A percentile compares a stretch with the other conserved stretches of the same genome.
Conservation (phyloP, 2,329 filamentous ascomycete species). For the Aspergillus fumigatus region DNA sequence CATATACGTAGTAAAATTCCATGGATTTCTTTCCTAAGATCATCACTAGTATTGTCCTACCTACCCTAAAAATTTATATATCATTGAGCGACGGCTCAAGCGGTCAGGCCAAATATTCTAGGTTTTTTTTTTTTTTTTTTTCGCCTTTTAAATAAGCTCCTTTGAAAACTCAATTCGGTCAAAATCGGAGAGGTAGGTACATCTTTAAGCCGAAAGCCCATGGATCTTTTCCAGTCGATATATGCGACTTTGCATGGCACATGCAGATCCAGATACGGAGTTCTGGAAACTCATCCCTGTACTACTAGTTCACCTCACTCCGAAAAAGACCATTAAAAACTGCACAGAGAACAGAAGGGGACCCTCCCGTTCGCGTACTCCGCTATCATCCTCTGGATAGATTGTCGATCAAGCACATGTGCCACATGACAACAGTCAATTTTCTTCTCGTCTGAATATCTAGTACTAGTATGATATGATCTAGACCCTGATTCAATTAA, state of each 20-base stretch:
- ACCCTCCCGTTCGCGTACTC: conserved; percentile 8
- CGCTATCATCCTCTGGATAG: conserved; percentile 4
- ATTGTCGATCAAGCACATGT: conserved; percentile 11
- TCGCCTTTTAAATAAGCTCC: background rate
- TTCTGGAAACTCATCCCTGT: background rate
- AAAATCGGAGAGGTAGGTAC: background rate
- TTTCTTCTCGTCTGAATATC: conserved; percentile 10
- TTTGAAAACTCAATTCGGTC: background rate
- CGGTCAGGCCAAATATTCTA: background rate
- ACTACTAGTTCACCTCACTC: background rate
- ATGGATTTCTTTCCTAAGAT: conserved; percentile 8
- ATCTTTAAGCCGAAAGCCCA: background rate
- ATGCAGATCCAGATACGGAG: background rate
- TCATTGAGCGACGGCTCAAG: background rate
- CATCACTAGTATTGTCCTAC: no score
- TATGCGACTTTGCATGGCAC: background rate
- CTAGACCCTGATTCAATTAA: conserved; percentile 4
- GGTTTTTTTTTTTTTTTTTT: no score
- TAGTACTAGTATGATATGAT: background rate
- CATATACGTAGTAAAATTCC: conserved; percentile 5
- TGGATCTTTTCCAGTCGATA: no score
- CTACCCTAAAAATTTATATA: background rate
- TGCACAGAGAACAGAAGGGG: conserved; percentile 6
- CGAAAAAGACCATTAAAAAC: background rate
- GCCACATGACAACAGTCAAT: conserved; percentile 16